Percentiles rank a stretch among this genome's conserved stretches.
Evolutionary conservation across 495 filamentous ascomycete species (phyloP).

Genomic region (Aspergillus coremiiformis): DNA sequence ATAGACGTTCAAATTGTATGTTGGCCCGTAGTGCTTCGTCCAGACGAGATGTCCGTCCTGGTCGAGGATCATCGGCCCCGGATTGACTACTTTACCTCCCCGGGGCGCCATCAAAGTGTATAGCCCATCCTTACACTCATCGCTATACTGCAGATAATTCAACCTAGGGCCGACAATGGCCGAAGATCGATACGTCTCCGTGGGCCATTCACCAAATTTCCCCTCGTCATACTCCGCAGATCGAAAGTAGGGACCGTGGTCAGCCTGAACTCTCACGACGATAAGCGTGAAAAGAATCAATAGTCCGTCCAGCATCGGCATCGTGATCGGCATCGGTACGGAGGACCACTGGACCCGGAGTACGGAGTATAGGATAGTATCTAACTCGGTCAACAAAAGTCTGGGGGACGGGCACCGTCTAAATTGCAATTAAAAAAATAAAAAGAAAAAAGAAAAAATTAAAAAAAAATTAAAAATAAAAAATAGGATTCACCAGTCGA

Average conservation of each 20-base stretch:
- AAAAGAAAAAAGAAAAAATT: not conserved
- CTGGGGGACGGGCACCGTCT: not conserved
- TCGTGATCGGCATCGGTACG: too few species aligned
- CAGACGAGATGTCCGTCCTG: conserved; percentile 37
- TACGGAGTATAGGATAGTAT: not conserved
- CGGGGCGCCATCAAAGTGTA: conserved; percentile 40
- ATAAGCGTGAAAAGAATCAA: conserved; percentile 2
- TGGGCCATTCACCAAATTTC: conserved; percentile 31
- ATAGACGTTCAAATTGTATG: conserved; percentile 38
- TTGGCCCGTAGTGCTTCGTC: conserved; percentile 27
- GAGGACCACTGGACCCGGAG: too few species aligned
- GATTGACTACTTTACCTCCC: conserved; percentile 26
- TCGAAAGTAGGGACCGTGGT: conserved; percentile 8
- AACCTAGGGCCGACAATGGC: conserved; percentile 29
- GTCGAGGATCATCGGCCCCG: conserved; percentile 41
- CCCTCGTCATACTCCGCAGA: conserved; percentile 23
- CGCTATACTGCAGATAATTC: conserved; percentile 27
- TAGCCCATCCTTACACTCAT: conserved; percentile 27
- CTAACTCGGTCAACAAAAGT: not conserved
- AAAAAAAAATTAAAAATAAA: not conserved
- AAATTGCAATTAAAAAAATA: not conserved
- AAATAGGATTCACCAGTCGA: not conserved
- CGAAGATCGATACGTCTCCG: conserved; percentile 33
- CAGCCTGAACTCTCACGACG: conserved; percentile 1
- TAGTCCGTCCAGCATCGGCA: conserved; percentile 7